Conservation (phyloP, 305 asterid genomes). For the Galium porrigens region DNA sequence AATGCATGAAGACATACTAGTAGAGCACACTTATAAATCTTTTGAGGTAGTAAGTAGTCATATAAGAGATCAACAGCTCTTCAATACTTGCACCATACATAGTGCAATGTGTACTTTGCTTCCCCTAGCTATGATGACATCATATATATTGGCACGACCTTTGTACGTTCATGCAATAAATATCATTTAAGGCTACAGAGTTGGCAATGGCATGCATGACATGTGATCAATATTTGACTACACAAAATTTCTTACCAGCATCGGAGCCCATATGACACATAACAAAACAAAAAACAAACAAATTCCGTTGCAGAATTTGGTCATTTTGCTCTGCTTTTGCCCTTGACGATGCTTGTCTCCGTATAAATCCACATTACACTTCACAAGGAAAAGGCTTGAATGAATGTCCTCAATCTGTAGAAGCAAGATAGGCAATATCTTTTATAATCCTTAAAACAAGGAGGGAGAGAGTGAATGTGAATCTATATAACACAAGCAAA, state of each 20-base stretch:
- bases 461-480: no score
- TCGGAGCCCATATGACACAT: constrained; percentile 97
- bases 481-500: not conserved
- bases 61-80: no score
- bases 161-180: not conserved
- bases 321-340: constrained; percentile 74
- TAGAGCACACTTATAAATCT: no score
- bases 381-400: constrained; percentile 92
- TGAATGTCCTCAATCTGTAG: constrained; percentile 88
- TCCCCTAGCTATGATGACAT: no score
- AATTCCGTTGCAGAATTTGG: constrained; percentile 85
- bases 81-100: no score
- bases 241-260: constrained; percentile 50
- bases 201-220: not conserved
- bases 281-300: constrained; percentile 75
- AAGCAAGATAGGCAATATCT: constrained; percentile 8
- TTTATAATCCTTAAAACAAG: not conserved
- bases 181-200: not conserved
- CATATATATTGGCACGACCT: not conserved
- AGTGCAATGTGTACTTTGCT: not conserved
- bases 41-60: no score
- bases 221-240: not conserved
- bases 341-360: constrained; percentile 75
- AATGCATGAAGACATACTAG: no score
- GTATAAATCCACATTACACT: constrained; percentile 72